phyloP scores from a whole-genome alignment of 2,329 filamentous ascomycete species.

The Cercospora sp. region DNA sequence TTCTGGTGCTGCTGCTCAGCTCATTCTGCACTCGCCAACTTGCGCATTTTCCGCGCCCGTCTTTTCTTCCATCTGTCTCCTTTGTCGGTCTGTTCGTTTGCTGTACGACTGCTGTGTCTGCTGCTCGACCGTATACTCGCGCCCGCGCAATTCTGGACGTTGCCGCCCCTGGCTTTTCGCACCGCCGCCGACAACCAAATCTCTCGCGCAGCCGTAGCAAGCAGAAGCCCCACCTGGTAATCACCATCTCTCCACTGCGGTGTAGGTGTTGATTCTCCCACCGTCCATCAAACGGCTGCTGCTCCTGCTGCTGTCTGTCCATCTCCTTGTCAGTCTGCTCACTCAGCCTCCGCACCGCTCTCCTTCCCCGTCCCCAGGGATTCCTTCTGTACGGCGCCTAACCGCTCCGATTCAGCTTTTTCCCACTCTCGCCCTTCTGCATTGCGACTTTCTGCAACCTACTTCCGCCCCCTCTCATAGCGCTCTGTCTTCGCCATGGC shows the following conservation, averaged over 20 bases:
- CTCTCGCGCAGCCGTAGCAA: background rate
- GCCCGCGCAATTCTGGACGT: constrained; percentile 2
- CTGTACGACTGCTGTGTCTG: constrained; percentile 12
- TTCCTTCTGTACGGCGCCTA: constrained; percentile 22
- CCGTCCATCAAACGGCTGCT: constrained; percentile 2
- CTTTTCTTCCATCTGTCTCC: constrained; percentile 13
- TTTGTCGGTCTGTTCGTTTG: constrained; percentile 16
- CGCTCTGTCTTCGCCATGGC: constrained; percentile 63
- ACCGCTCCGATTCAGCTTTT: constrained; percentile 22
- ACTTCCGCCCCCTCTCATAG: constrained; percentile 41
- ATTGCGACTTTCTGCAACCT: constrained; percentile 17
- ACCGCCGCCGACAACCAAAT: background rate
- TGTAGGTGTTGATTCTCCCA: constrained; percentile 16
- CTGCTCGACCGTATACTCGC: constrained; percentile 3
- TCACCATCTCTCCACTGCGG: constrained; percentile 13
- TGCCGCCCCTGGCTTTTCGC: background rate
- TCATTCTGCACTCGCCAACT: constrained; percentile 7
- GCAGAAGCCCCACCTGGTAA: constrained; percentile 2
- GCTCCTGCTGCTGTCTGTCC: background rate
- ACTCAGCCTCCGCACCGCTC: constrained; percentile 12
- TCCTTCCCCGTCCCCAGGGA: constrained; percentile 7
- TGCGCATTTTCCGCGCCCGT: constrained; percentile 7
- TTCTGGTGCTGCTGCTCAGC: constrained; percentile 1
- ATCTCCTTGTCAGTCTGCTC: constrained; percentile 21
- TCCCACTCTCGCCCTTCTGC: constrained; percentile 8